Conservation (phyloP, 805 yeast species). For the Saccharomycodes ludwigii region DNA sequence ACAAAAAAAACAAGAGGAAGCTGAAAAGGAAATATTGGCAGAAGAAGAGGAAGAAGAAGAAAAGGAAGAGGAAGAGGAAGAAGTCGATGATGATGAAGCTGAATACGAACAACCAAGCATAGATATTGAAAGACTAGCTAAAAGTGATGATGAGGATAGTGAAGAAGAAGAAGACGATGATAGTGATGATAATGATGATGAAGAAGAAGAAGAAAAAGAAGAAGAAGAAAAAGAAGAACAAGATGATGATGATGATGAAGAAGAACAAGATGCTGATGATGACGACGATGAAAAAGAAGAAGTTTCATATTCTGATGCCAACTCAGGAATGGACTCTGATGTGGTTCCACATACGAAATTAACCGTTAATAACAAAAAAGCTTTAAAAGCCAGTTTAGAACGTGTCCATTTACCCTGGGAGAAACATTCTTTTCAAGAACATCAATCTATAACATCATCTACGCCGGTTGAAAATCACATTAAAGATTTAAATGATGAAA, state of each 20-base stretch:
- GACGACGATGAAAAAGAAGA: constrained; percentile 69
- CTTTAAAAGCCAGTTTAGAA: constrained; percentile 56
- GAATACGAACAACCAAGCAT: constrained; percentile 33
- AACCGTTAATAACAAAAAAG: constrained; percentile 80
- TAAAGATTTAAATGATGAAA: constrained; percentile 87
- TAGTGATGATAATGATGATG: constrained; percentile 26
- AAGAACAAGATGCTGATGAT: constrained; percentile 41
- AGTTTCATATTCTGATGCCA: constrained; percentile 81
- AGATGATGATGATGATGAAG: constrained; percentile 34
- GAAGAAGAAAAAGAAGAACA: constrained; percentile 30
- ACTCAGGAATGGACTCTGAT: constrained; percentile 88
- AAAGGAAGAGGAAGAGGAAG: constrained; percentile 25
- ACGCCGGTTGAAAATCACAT: constrained; percentile 51
- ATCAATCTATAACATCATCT: constrained; percentile 56
- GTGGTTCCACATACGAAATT: constrained; percentile 84
- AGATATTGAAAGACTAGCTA: constrained; percentile 43
- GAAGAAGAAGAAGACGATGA: constrained; percentile 25
- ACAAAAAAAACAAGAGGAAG: constrained; percentile 21
- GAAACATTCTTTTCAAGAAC: constrained; percentile 69
- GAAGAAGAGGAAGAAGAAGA: constrained; percentile 16
- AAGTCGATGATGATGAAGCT: constrained; percentile 32
- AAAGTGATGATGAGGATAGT: constrained; percentile 32
- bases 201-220: constrained; percentile 25
- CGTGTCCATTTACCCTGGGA: constrained; percentile 50
- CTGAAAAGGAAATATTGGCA: constrained; percentile 14